Evolutionary conservation across 176 grass and related monocot species (phyloP).

Genomic region (Canna indica): DNA sequence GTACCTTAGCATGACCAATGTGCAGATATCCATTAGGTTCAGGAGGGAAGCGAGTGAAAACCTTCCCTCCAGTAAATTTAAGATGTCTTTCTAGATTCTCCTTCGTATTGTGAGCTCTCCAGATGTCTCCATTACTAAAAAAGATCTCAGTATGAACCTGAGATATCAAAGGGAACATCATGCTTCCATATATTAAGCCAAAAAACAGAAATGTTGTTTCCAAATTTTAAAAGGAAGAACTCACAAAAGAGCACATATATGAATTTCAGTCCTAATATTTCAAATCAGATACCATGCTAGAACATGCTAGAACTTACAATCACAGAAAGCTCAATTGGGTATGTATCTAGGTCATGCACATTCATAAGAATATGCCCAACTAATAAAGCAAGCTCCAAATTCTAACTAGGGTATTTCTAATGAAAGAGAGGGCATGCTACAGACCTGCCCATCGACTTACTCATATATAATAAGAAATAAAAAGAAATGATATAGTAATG

Average conservation of each 20-base stretch:
- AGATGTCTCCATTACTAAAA: conserved; percentile 74
- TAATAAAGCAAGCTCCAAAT: neutral
- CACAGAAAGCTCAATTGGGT: neutral
- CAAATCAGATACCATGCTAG: neutral
- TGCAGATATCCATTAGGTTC: conserved; percentile 98
- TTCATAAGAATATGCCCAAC: neutral
- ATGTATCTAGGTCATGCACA: neutral
- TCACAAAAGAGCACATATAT: neutral
- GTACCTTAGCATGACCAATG: conserved; percentile 96
- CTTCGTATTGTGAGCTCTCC: conserved; percentile 85
- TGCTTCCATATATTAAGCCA: neutral
- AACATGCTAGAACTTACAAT: no score
- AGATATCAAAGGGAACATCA: conserved; percentile 1
- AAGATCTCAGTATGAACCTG: conserved; percentile 99
- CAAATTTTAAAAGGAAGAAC: neutral
- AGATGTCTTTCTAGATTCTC: conserved; percentile 79
- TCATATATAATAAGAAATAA: neutral
- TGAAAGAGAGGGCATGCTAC: neutral
- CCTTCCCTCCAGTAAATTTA: conserved; percentile 88
- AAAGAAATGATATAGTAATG: no score
- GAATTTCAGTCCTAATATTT: neutral
- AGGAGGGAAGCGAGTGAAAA: conserved; percentile 89
- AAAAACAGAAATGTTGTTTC: neutral
- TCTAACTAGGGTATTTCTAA: neutral
- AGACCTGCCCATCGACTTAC: neutral